A percentile compares a stretch with the other conserved stretches of the same genome.
Evolutionary conservation across 805 yeast species (phyloP).

Genomic region (Nakazawaea anatomiae): DNA sequence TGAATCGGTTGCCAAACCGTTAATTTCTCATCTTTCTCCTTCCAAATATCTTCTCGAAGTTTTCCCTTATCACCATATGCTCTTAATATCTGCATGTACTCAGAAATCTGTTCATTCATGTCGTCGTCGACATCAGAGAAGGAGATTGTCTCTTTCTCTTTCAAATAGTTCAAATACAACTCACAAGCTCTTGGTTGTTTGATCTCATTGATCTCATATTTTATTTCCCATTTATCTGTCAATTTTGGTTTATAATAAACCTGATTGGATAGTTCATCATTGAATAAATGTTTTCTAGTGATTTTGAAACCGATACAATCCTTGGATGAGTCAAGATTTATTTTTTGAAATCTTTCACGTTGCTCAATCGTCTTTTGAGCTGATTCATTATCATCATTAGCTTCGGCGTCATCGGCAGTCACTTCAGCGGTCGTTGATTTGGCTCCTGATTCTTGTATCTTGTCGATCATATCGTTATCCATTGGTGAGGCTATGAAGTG

Average conservation of each 20-base stretch:
- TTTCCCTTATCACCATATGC: constrained; percentile 28
- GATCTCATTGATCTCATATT: constrained; percentile 18
- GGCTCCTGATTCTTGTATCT: constrained; percentile 15
- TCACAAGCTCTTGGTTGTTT: constrained; percentile 4
- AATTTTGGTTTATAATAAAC: constrained; percentile 23
- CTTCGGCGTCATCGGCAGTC: constrained; percentile 13
- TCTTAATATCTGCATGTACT: constrained; percentile 17
- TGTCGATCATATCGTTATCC: constrained; percentile 9
- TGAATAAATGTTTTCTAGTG: constrained; percentile 27
- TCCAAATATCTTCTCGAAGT: constrained; percentile 14
- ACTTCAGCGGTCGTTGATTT: constrained; percentile 14
- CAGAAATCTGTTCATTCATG: constrained; percentile 5
- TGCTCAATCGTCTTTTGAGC: neutral
- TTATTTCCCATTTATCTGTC: constrained; percentile 20
- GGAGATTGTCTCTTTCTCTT: constrained; percentile 7
- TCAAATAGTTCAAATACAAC: constrained; percentile 6
- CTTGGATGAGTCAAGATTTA: constrained; percentile 11
- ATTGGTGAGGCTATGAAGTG: constrained; percentile 16
- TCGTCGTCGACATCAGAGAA: constrained; percentile 2
- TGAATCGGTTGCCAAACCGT: constrained; percentile 7
- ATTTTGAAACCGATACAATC: constrained; percentile 31
- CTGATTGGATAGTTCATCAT: constrained; percentile 20
- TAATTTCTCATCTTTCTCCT: constrained; percentile 2
- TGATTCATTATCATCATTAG: neutral
- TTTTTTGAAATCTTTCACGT: constrained; percentile 12